Evolutionary conservation across 352 stramenopile genomes (phyloP).

Genomic region (Globisporangium mamillatum): DNA sequence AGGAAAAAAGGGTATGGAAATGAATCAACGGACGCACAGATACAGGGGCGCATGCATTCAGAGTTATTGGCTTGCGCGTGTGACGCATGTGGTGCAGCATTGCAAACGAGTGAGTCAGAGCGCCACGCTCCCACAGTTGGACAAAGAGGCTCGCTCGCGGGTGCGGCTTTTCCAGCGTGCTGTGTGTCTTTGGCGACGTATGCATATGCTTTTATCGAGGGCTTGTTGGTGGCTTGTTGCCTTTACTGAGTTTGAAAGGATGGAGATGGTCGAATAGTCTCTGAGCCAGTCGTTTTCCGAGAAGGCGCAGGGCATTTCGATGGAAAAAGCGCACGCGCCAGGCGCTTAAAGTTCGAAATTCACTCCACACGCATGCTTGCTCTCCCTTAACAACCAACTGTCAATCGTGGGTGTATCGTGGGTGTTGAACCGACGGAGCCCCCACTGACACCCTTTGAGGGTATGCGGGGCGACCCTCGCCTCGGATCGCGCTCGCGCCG

Average conservation of each 20-base stretch:
- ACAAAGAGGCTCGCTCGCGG: not conserved
- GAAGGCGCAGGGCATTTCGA: not conserved
- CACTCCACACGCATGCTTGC: not conserved
- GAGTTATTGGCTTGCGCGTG: not conserved
- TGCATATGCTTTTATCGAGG: not conserved
- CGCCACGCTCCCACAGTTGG: conserved; percentile 5
- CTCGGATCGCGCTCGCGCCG: too few relatives aligned
- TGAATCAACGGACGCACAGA: not conserved
- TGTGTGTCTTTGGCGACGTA: not conserved
- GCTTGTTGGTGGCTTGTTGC: not conserved
- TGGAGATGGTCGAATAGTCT: not conserved
- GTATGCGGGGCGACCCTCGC: too few relatives aligned
- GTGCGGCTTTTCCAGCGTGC: not conserved
- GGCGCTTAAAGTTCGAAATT: not conserved
- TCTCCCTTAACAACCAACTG: not conserved
- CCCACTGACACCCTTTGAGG: too few relatives aligned
- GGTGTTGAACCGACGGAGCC: too few relatives aligned
- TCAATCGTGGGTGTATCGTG: too few relatives aligned
- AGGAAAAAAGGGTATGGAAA: not conserved
- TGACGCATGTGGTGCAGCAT: not conserved
- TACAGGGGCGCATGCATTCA: not conserved
- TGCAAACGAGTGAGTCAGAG: not conserved
- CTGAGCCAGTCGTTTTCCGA: not conserved
- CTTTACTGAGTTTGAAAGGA: not conserved
- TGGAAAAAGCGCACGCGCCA: not conserved